phyloP scores from a whole-genome alignment of 331 rosid genomes.

The Stylosanthes scabra region DNA sequence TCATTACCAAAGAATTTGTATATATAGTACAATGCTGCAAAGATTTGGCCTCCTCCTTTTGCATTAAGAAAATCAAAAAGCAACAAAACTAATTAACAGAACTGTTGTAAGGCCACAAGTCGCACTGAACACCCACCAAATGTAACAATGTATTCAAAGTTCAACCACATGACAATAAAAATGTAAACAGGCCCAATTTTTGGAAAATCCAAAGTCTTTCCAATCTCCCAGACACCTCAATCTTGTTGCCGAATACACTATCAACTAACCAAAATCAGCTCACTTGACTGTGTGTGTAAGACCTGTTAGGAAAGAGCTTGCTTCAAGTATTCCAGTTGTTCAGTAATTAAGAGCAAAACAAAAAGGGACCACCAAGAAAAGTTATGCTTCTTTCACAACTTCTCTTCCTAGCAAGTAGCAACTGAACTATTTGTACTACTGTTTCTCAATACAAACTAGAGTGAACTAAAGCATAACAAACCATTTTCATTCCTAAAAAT shows the following conservation, averaged over 20 bases:
- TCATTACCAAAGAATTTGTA: too few relatives aligned
- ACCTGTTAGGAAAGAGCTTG: slow-evolving; percentile 13
- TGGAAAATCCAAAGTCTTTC: too few relatives aligned
- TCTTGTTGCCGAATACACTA: neutral
- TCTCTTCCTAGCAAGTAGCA: slow-evolving; percentile 14
- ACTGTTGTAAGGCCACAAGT: too few relatives aligned
- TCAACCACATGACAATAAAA: too few relatives aligned
- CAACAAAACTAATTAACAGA: too few relatives aligned
- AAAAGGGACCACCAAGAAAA: slow-evolving; percentile 14
- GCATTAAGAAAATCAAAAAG: too few relatives aligned
- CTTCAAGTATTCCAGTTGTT: slow-evolving; percentile 10
- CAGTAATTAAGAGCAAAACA: slow-evolving; percentile 1
- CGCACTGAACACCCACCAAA: too few relatives aligned
- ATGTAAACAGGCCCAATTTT: too few relatives aligned
- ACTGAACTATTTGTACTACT: slow-evolving; percentile 7
- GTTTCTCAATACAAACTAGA: slow-evolving; percentile 10
- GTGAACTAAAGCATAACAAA: slow-evolving; percentile 11
- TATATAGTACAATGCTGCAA: too few relatives aligned
- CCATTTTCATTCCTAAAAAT: neutral
- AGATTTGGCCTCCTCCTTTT: too few relatives aligned
- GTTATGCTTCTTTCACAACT: neutral
- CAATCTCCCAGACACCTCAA: neutral
- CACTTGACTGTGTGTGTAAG: neutral
- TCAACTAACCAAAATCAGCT: slow-evolving; percentile 20
- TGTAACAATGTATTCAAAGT: too few relatives aligned